Evolutionary conservation across 2,329 filamentous ascomycete species (phyloP), one percentile per base, ranked within the genome.

Genomic region (Colletotrichum coccodes): DNA sequence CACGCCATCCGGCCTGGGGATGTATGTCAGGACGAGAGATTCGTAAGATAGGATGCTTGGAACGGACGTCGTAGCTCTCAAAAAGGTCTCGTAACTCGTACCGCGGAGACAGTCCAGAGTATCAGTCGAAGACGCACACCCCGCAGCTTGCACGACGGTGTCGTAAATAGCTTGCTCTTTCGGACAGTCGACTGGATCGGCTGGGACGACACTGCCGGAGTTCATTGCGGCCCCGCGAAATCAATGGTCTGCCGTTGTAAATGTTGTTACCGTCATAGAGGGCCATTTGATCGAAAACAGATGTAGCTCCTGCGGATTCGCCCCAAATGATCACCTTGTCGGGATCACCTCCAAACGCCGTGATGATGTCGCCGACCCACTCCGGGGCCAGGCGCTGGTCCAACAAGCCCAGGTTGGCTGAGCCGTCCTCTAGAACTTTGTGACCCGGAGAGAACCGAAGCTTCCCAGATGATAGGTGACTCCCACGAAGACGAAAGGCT

Each of bases 191-290:
- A 94, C 87, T 0, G 86, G 83, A 30, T 89, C 87, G 0, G 90
- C 85, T 0, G 91, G 91, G 0, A 88, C 79, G 3, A 91, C 77
- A 64, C 85, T 89, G 3, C 92, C 92, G 2, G 90, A 92, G 80
- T 92, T 88, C 92, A 96, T 95, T 73, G 95, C 95, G 30, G 84
- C 92, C 1, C 83, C 92, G 30, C 91, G 88, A 86, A 96, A 95
- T n/a, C 0, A 96, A 84, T 1, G 90, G 84, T 73, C 91, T 89
- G 60, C 90, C 91, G 3, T 94, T 94, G 81, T 95, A 94, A 0
- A 83, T 90, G 75, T 89, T 88, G 77, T 95, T 84, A 7, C 93
- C 93, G 38, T 89, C 87, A 72, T 93, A 94, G 12, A 95, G 82
- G 1, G 89, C 82, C 87, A 94, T 94, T 73, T 95, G 93, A 74